These are phyloP conservation scores for Penicillium goetzii DNA, from an alignment of 495 filamentous ascomycete species.

Conservation along the genomic window DNA sequence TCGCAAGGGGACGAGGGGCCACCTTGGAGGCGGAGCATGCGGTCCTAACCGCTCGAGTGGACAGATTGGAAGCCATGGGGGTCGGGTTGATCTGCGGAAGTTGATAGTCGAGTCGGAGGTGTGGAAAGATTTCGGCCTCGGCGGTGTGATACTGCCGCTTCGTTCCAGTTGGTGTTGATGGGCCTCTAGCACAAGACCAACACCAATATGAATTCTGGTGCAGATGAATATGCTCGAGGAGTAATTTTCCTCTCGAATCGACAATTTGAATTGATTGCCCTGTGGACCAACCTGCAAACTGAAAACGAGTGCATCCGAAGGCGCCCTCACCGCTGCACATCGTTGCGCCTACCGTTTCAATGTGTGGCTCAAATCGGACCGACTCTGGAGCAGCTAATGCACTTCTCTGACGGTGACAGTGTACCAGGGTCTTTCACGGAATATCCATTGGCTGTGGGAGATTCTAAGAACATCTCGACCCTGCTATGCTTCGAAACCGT, in stretches of 20 bases:
- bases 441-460: conserved; percentile 4
- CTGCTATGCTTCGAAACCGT: conserved; percentile 18
- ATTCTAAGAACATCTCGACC: neutral
- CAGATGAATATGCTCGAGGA: neutral
- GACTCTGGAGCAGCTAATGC: conserved; percentile 10
- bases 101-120: conserved; percentile 21
- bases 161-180: neutral
- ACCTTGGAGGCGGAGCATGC: conserved; percentile 38
- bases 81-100: conserved; percentile 22
- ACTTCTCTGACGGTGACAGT: neutral
- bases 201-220: neutral
- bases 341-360: conserved; percentile 5
- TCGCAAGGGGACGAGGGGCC: conserved; percentile 22
- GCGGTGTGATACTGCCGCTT: conserved; percentile 37
- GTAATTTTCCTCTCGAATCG: neutral
- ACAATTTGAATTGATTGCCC: conserved; percentile 16
- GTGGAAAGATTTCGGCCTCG: conserved; percentile 37
- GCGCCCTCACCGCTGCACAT: conserved; percentile 29
- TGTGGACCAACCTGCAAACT: conserved; percentile 15
- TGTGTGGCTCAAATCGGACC: conserved; percentile 8
- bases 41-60: conserved; percentile 41
- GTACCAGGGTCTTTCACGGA: neutral
- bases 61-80: conserved; percentile 45
- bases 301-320: neutral
- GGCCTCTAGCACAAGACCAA: neutral